Percentiles rank a stretch among this genome's conserved stretches.
Evolutionary conservation across 2,329 filamentous ascomycete genomes (phyloP).

Genomic region (Aspergillus pseudoterreus): DNA sequence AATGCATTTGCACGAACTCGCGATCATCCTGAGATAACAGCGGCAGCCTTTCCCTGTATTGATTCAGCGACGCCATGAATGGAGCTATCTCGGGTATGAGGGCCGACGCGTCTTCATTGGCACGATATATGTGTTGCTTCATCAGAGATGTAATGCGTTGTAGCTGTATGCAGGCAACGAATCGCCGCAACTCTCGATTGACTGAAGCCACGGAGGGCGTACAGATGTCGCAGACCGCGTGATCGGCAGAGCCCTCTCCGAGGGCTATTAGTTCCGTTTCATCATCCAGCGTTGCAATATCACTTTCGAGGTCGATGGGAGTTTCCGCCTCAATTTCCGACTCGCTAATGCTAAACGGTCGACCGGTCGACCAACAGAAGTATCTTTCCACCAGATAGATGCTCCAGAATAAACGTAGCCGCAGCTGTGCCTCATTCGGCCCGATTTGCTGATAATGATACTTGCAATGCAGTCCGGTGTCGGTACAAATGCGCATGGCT

Average conservation of each 20-base stretch:
- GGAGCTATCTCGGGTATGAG: conserved; percentile 10
- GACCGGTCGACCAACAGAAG: conserved; percentile 25
- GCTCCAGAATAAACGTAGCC: conserved; percentile 30
- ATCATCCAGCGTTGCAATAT: neutral
- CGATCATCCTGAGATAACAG: conserved; percentile 8
- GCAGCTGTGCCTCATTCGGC: conserved; percentile 12
- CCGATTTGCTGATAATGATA: conserved; percentile 11
- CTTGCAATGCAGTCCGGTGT: conserved; percentile 22
- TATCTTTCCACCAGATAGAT: conserved; percentile 29
- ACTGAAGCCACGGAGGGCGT: too few species aligned
- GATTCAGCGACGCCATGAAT: conserved; percentile 9
- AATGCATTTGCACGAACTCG: conserved; percentile 22
- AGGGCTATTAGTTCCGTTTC: neutral
- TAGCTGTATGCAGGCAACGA: conserved; percentile 12
- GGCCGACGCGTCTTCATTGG: conserved; percentile 5
- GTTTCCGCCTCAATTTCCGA: conserved; percentile 28
- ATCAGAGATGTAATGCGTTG: conserved; percentile 17
- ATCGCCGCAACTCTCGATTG: conserved; percentile 1
- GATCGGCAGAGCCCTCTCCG: too few species aligned
- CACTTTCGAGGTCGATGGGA: neutral
- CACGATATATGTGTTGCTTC: conserved; percentile 15
- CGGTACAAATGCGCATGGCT: conserved; percentile 25
- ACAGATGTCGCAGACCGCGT: too few species aligned
- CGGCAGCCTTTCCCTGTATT: conserved; percentile 11
- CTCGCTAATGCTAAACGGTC: conserved; percentile 30